Evolutionary conservation across 2,329 filamentous ascomycete species (phyloP), one percentile per base, ranked within the genome.

Genomic region (Tolypocladium endophyticum): DNA sequence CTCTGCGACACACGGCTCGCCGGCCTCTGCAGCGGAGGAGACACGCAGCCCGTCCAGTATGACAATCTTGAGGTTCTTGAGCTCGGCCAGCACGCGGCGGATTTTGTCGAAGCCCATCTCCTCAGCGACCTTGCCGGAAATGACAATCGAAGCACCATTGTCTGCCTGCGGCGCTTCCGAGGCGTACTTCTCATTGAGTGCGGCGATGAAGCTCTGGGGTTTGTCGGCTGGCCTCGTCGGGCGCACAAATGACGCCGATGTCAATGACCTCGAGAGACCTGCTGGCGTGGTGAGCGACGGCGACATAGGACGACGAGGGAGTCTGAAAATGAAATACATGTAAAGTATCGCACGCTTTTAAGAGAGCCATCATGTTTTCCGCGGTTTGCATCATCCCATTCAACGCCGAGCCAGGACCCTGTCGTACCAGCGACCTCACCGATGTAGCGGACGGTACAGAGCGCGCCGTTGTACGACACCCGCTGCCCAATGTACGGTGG

Each of bases 91-190:
- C 73, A 92, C 85, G 64, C 82, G 82, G 52, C 88, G 85, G 65
- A 97, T 90, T 78, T 97, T 97, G 66, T 96, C 92, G 66, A 97
- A 97, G 36, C 94, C 94, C 39, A 97, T 85, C 75, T 97, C 93
- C 75, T 97, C 89, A 6, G 90, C 93, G 23, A 92, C 83, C 74
- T 97, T 97, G 43, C 74, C 89, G 75, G 79, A 96, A 80, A 80
- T 87, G 59, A 79, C 76, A 63, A 96, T 88, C 56, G 84, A 79
- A 2, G 66, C 66, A 9, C 80, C 78, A 9, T 75, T 71, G 16
- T 74, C 69, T 18, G 62, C 64, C 33, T 69, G 62, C 20, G 67
- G 63, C 12, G 61, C 71, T 60, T 87, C 83, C 3, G 85, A 82
- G 4, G 87, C 89, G 71, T 99, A 99, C 76, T 97, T 99, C 66